Evolutionary conservation across 305 asterid species (phyloP), one percentile per base, ranked within the genome.

Genomic region (Fraxinus dipetala): DNA sequence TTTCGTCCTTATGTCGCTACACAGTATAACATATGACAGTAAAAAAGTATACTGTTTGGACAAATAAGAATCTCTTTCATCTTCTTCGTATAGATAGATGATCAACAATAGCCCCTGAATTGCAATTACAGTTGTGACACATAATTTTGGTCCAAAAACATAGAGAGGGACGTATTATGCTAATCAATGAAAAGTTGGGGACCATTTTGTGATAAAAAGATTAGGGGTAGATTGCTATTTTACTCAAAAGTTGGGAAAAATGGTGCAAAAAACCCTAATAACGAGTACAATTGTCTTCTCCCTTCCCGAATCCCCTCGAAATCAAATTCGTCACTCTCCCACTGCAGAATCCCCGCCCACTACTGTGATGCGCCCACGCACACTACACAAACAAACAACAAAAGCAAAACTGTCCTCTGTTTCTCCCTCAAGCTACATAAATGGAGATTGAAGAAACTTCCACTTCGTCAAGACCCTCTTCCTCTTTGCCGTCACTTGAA

Each of bases 401-500:
- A 56, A 28, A 63, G 16, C 16, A 63, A 63, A 61, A 63, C 32
- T 22, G 74, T 67, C 32, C 20, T 67, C 38, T 1, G 8, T 31
- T 34, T 11, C 26, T 73, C 79, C 32, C 67, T 7, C 18, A 7
- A 11, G 30, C 18, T 24, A 40, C 79, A 45, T 1, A 18, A 8
- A n/a, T 77, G 63, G 48, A 20, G 75, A 76, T 76, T 73, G 84
- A 82, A 78, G 85, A 79, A 80, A 61, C 72, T 54, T 73, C 81
- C 8, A 45, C 84, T 72, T 84, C 88, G 22, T 1, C 89, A 6
- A 34, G 84, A 26, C 26, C 81, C 5, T 63, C 86, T 2, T 72
- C 89, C 8, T 70, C 43, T 14, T 83, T 89, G 0, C 87, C 89
- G 18, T 83, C 93, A 1, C 48, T 87, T 81, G 96, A 91, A 56